Conservation (phyloP, 192 early-diverging fungal genomes). For the Linnemannia elongata region DNA sequence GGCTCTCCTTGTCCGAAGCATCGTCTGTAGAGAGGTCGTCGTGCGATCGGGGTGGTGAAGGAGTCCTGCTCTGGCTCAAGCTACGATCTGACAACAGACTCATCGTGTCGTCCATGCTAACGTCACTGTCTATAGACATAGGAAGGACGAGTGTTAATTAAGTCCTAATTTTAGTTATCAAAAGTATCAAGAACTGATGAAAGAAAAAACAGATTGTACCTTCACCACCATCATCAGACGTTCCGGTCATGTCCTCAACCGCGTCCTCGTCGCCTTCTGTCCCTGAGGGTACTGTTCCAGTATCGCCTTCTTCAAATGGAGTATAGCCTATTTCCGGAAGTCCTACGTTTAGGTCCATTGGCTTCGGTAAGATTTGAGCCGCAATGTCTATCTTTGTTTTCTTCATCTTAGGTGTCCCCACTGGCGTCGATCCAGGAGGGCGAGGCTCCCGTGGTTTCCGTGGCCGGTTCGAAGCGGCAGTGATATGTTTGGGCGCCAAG, state of each 20-base stretch:
- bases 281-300: neutral
- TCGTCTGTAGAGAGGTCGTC: slow-evolving; percentile 30
- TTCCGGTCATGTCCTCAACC: slow-evolving; percentile 13
- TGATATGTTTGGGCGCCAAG: slow-evolving; percentile 70
- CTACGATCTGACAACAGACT: slow-evolving; percentile 34
- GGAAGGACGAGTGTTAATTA: neutral
- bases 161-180: too few relatives aligned
- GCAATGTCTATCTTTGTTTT: slow-evolving; percentile 11
- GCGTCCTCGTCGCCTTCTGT: slow-evolving; percentile 17
- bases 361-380: neutral
- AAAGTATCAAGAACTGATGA: neutral
- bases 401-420: slow-evolving; percentile 26
- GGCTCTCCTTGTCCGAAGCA: slow-evolving; percentile 49
- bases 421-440: slow-evolving; percentile 35
- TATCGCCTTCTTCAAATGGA: neutral
- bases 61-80: slow-evolving; percentile 10
- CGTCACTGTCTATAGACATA: slow-evolving; percentile 35
- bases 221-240: slow-evolving; percentile 16
- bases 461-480: slow-evolving; percentile 64
- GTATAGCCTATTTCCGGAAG: neutral
- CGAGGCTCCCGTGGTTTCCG: slow-evolving; percentile 61
- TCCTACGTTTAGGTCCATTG: neutral
- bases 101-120: slow-evolving; percentile 43
- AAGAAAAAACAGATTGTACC: neutral
- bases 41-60: slow-evolving; percentile 23